Base-by-base conservation (phyloP, 192 early-diverging fungal genomes). In the Phlyctochytrium planicorne region DNA sequence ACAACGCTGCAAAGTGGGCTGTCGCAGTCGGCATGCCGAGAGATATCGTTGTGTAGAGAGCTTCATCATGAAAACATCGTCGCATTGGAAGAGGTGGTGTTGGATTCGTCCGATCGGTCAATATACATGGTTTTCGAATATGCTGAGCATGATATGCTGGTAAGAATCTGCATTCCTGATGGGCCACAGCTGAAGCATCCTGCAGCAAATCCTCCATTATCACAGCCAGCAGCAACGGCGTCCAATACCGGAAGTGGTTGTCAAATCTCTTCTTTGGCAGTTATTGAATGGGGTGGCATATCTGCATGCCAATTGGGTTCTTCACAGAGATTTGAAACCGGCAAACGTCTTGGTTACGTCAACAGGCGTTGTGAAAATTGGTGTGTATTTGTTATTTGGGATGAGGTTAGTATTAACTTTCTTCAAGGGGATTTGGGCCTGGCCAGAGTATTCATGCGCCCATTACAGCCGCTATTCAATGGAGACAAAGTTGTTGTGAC, bases 51-150 rank as follows among this genome's bases (percentile, higher is more conserved):
- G 36, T 96, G 94, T 62, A 84, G 93, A 30, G 95, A 98, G 71
- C 82, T 98, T 35, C 80, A 80, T 40, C 94, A 98, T 60, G 90
- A 91, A 63, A 98, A 98, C 76, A 84, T 96, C 56, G 83, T 96
- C 20, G 83, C 84, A 53, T 74, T 96, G 24, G 86, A 91, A 71
- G 94, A 98, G 71, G 95, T 98, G 0, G 57, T 47, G 0, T 72
- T 97, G 56, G 93, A 96, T 61, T 69, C 82, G 0, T 40, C 40
- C 23, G 95, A 98, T 73, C 90, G 93, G 61, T 91, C 91, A 3
- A 96, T 98, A 33, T 88, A 91, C 62, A 96, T 98, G 93, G 90
- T 98, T 34, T 93, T 98, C 85, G 95, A 97, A 47, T 98, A 95
- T 73, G 93, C 95, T 2, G 95, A 98, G 70, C 91, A 97, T 74